Conservation (phyloP, 2,329 filamentous ascomycete species). For the Parastagonospora nodorum region DNA sequence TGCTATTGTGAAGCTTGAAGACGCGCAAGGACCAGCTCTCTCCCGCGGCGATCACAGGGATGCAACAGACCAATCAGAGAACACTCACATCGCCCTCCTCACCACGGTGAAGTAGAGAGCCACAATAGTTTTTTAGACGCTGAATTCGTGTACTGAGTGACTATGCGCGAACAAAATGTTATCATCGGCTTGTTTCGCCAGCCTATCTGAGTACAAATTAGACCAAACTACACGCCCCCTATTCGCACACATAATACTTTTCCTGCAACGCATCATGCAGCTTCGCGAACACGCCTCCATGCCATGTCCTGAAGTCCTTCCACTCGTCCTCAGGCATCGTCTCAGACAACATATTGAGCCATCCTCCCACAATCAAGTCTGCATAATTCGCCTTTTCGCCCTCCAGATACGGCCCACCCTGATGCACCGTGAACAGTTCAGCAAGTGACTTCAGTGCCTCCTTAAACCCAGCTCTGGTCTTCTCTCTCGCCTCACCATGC, state of each 20-base stretch:
- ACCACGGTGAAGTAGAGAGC: too few relatives aligned
- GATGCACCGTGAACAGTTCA: slow-evolving; percentile 48
- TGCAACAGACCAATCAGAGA: not conserved
- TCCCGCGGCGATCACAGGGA: not conserved
- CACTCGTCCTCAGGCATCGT: slow-evolving; percentile 54
- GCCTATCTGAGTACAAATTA: not conserved
- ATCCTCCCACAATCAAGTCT: slow-evolving; percentile 63
- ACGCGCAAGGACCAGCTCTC: not conserved
- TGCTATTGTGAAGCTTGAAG: slow-evolving; percentile 1
- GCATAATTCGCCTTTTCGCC: slow-evolving; percentile 56
- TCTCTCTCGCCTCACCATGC: slow-evolving; percentile 47
- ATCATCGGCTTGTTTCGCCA: not conserved
- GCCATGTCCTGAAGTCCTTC: slow-evolving; percentile 55
- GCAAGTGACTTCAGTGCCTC: slow-evolving; percentile 51
- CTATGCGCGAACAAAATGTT: too few relatives aligned
- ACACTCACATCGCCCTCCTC: too few relatives aligned
- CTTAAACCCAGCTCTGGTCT: slow-evolving; percentile 49
- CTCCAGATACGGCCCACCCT: slow-evolving; percentile 55
- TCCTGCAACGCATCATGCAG: slow-evolving; percentile 54
- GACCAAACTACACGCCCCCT: not conserved
- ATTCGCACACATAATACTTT: slow-evolving; percentile 21
- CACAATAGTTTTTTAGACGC: too few relatives aligned
- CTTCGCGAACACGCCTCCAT: slow-evolving; percentile 57
- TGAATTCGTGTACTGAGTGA: too few relatives aligned
- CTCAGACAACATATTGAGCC: slow-evolving; percentile 55